Evolutionary conservation across 345 rosid genomes (phyloP).

Genomic region (Lepidium africanum): DNA sequence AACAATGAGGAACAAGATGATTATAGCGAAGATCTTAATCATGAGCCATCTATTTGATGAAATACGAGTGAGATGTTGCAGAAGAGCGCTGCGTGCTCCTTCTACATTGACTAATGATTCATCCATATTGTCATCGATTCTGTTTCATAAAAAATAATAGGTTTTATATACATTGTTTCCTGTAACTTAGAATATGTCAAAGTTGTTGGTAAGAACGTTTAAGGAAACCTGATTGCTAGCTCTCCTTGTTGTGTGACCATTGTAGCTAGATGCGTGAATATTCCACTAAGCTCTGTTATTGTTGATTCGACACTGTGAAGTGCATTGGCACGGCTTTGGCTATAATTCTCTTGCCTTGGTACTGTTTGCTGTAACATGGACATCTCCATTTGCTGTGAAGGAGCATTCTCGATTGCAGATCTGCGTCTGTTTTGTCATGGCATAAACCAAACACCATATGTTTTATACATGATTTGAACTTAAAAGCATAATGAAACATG

Average conservation of each 20-base stretch:
- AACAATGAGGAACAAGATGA: slow-evolving; percentile 58
- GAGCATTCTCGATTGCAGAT: slow-evolving; percentile 56
- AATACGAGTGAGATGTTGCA: slow-evolving; percentile 66
- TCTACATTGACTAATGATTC: slow-evolving; percentile 83
- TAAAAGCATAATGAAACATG: neutral
- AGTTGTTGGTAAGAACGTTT: neutral
- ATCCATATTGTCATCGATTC: slow-evolving; percentile 93
- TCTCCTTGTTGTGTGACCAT: slow-evolving; percentile 92
- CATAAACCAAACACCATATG: neutral
- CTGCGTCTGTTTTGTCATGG: slow-evolving; percentile 56
- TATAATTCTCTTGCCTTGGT: slow-evolving; percentile 64
- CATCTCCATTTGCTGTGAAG: slow-evolving; percentile 74
- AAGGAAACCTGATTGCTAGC: slow-evolving; percentile 62
- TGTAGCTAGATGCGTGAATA: slow-evolving; percentile 81
- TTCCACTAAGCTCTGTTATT: slow-evolving; percentile 81
- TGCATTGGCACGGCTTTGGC: slow-evolving; percentile 65
- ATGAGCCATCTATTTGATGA: slow-evolving; percentile 96
- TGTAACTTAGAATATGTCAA: slow-evolving; percentile 1
- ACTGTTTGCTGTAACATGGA: slow-evolving; percentile 85
- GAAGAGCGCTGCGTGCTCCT: slow-evolving; percentile 65
- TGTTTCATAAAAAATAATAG: slow-evolving; percentile 27
- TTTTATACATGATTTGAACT: neutral
- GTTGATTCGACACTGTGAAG: slow-evolving; percentile 88
- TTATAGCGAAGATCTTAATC: slow-evolving; percentile 75
- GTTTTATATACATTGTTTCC: neutral